Evolutionary conservation across 192 early-diverging fungal species (phyloP).

Genomic region (Coemansia sp.): DNA sequence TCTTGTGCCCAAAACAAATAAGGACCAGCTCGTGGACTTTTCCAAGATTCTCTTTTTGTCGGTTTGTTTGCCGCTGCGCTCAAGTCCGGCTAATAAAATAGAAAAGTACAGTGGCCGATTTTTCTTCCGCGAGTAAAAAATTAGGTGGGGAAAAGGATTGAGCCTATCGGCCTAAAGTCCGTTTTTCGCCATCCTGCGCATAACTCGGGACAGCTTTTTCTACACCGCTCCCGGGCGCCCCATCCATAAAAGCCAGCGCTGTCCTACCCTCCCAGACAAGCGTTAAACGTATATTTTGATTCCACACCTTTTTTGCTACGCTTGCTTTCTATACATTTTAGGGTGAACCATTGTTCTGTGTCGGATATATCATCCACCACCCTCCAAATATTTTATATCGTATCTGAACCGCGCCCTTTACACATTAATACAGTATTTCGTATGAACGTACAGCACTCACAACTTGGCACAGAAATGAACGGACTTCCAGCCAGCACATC

Average conservation of each 20-base stretch:
- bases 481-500: not conserved
- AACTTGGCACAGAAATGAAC: slow-evolving; percentile 5
- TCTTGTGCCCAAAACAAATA: no score
- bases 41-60: no score
- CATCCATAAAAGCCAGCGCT: no score
- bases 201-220: not conserved
- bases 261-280: not conserved
- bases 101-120: not conserved
- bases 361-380: not conserved
- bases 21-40: no score
- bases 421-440: not conserved
- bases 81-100: no score
- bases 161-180: not conserved
- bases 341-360: not conserved
- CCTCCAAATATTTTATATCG: not conserved
- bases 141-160: not conserved
- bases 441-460: not conserved
- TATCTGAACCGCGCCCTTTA: not conserved
- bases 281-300: not conserved
- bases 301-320: no score
- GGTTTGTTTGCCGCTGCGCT: no score
- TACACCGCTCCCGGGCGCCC: not conserved
- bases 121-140: not conserved
- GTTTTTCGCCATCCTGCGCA: not conserved
- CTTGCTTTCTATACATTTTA: no score